Conservation (phyloP, 2,329 filamentous ascomycete genomes). For the Pseudofabraea citricarpa region DNA sequence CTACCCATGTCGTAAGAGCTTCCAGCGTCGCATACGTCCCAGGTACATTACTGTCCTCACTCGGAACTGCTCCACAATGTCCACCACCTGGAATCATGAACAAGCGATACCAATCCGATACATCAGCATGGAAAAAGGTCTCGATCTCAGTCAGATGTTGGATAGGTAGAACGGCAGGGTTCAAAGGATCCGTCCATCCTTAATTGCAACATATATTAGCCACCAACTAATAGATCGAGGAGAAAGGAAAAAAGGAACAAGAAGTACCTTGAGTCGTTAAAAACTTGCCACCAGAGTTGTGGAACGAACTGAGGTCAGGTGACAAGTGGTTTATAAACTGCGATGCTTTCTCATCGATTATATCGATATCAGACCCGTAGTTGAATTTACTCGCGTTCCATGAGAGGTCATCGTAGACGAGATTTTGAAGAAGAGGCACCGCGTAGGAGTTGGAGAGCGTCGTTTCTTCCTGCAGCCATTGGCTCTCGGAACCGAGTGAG, state of each 20-base stretch:
- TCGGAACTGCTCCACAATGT: conserved; percentile 32
- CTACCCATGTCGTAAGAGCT: conserved; percentile 31
- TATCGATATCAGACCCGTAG: conserved; percentile 30
- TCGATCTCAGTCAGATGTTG: conserved; percentile 28
- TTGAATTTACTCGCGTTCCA: conserved; percentile 32
- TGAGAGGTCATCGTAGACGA: conserved; percentile 32
- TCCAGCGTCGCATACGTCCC: conserved; percentile 29
- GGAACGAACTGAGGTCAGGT: conserved; percentile 26
- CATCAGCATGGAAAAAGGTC: conserved; percentile 15
- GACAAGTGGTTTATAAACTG: conserved; percentile 33
- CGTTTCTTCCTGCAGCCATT: conserved; percentile 32
- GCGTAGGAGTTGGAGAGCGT: conserved; percentile 29
- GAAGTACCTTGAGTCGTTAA: conserved; percentile 30
- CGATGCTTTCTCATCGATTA: conserved; percentile 28
- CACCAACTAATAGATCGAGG: no score
- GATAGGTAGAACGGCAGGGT: conserved; percentile 32
- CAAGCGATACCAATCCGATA: conserved; percentile 29
- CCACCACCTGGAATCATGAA: conserved; percentile 36
- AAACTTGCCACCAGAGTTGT: conserved; percentile 30
- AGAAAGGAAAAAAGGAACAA: no score
- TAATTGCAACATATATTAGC: no score
- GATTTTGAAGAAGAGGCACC: conserved; percentile 35
- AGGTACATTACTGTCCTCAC: conserved; percentile 28
- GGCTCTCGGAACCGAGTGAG: conserved; percentile 32
- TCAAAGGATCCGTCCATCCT: conserved; percentile 32